Evolutionary conservation across 169 alveolate species (phyloP), one percentile per base, ranked within the genome.

Genomic region (Eimeria sp.): DNA sequence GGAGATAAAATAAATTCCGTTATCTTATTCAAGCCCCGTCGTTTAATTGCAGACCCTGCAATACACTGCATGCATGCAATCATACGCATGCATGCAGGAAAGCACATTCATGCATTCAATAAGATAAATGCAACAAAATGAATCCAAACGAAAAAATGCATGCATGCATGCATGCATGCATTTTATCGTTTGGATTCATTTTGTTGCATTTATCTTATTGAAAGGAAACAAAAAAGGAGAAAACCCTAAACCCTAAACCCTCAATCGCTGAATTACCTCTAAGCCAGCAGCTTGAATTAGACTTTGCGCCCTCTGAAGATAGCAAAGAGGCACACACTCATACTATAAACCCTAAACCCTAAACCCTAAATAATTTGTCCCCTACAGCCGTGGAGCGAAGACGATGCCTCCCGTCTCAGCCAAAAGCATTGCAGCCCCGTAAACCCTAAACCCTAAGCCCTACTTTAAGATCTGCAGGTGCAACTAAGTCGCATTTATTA

Each of bases 21-120:
- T 5, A 98, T 61, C 40, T 95, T 96, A 13, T 92, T 86, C 63
- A 98, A 95, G 84, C 98, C 95, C 57, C 94, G 40, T 61, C 96
- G 95, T 84, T 96, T 91, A 47, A 96, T 96, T 14, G 99, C 98
- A 25, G 97, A 97, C 84, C 76, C 96, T 65, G 87, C 95, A 75
- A 96, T 49, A 83, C 96, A 54, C 61, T 54, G 61, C 61, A 54
- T 54, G 61, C 61, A 54, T 11, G 16, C 61, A 54, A 1, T 11
- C 61, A 54, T 0, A 54, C 4, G 16, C 61, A 54, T 14, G 16
- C 61, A 54, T 7, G 16, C 20, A 54, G 61, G 16, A 7, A 54
- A 7, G 4, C 61, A 54, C 61, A 54, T 54, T 1, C 61, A 54
- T 54, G 4, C 61, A 3, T 54, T 7, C 61, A 34, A 34, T 34